Base-by-base conservation (phyloP, 2,329 filamentous ascomycete species). In the Thelonectria blattea region DNA sequence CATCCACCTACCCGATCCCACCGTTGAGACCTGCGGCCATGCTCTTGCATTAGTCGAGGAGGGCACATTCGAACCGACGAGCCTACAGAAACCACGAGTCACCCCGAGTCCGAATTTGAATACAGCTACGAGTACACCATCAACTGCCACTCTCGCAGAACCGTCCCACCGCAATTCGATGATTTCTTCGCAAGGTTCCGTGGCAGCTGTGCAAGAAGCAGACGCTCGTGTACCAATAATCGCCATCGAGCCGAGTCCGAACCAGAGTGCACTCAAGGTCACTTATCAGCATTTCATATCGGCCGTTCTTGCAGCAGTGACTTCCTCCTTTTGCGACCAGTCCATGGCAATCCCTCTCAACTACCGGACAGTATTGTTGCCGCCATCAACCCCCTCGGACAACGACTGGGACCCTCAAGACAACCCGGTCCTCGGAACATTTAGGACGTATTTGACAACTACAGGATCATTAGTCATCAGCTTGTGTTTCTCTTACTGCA, bases 391-490 rank as follows among this genome's bases (percentile, higher is more conserved):
- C 60, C 18, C 57, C 62, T 52, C 43, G 50, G 67, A 66, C 27
- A 58, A 61, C 8, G 65, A 68, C 24, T 65, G 61, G 30, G 50
- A 60, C 11, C 30, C 64, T n/a, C 66, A 65, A 46, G 60, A 60
- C 12, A 59, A 67, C 15, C 71, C 72, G 14, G 61, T 82, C 3
- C 72, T 84, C 20, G 84, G 81, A 3, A 85, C 81, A 7, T 78
- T 87, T 15, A 80, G 81, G 49, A 78, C 82, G 9, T 84, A 85
- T 62, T 70, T 87, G 52, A 87, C 85, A 6, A 86, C 83, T 2
- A 83, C 82, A 0, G 85, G 85, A 2, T 79, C 79, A 11, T 74
- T 88, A 8, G 72, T 87, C 14, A 74, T 86, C 24, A 80, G 78
- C 43, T 68, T 87, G 24, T 77, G 76, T 41, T 76, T 85, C 50